Base-by-base conservation (phyloP, 164 flowering plant genomes). In the Santalum album region DNA sequence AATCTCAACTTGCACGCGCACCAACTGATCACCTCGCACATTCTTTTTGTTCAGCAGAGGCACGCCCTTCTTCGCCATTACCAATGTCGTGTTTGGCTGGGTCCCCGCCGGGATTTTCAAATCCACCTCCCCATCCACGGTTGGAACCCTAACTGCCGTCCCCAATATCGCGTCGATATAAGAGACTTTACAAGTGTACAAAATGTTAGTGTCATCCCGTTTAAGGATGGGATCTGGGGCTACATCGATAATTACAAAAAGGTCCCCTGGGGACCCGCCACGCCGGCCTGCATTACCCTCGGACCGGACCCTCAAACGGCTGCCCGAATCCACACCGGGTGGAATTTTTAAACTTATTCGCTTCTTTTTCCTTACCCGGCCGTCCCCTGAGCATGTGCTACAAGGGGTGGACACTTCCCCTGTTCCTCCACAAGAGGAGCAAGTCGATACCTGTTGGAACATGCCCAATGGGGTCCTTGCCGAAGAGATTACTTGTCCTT, bases 31-130 rank as follows among this genome's bases (percentile, higher is more conserved):
- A 23, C 51, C 51, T 14, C 51, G 17, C 51, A 22, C 23, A 18
- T 23, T 49, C 1, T 14, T 49, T 14, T 49, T 49, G 27, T 49
- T 49, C 14, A 49, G 12, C 3, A 22, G 6, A 15, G 51, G 51
- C 2, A 49, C 51, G 17, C 51, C 51, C 51, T 49, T 49, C 51
- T 24, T 49, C 2, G 51, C 51, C 51, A 49, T 12, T 14, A 49
- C 51, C 17, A 49, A 27, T 24, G 51, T 49, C 4, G 51, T 49
- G 32, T 49, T 49, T 25, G 51, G 51, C 51, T 49, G 51, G 27
- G 51, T 49, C 5, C 51, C 51, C 14, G 51, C 17, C 2, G 51
- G 51, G 27, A 49, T 25, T 14, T 25, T 49, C 17, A 49, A 23
- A 23, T 49, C 51, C 12, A 49, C 51, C 51, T 15, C 3, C 27